A percentile compares a stretch with the other conserved stretches of the same genome.
Evolutionary conservation across 306 rosid species (phyloP).

Genomic region (Styphnolobium japonicum): DNA sequence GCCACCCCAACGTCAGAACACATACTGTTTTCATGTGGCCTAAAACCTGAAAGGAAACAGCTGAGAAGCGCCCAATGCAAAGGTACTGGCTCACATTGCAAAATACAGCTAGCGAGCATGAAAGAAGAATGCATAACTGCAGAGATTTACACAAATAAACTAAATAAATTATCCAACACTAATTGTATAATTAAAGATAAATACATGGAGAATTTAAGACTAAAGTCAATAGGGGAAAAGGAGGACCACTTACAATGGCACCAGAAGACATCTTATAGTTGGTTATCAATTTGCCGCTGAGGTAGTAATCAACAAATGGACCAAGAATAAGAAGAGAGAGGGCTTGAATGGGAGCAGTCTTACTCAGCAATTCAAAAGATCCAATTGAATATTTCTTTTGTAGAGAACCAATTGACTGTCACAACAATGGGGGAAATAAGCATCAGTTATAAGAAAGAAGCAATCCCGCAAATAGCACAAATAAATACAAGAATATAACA

Average conservation of each 20-base stretch:
- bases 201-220: slow-evolving; percentile 2
- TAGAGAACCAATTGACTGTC: slow-evolving; percentile 87
- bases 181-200: background rate
- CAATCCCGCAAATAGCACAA: slow-evolving; percentile 6
- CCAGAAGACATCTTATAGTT: slow-evolving; percentile 74
- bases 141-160: slow-evolving; percentile 29
- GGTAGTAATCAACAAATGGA: slow-evolving; percentile 76
- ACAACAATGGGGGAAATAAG: slow-evolving; percentile 19
- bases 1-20: slow-evolving; percentile 88
- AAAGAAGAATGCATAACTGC: slow-evolving; percentile 80
- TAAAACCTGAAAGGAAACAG: slow-evolving; percentile 88
- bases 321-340: slow-evolving; percentile 76
- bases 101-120: slow-evolving; percentile 78
- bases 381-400: slow-evolving; percentile 96
- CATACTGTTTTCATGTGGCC: slow-evolving; percentile 97
- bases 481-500: background rate
- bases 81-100: slow-evolving; percentile 93
- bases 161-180: background rate
- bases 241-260: slow-evolving; percentile 59
- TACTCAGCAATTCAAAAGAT: slow-evolving; percentile 92
- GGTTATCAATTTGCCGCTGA: slow-evolving; percentile 61
- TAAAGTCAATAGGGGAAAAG: background rate
- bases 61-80: slow-evolving; percentile 93
- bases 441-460: too few relatives aligned
- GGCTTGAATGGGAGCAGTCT: slow-evolving; percentile 96